These are phyloP conservation scores for Parietaria judaica DNA, from an alignment of 306 rosid species.

Conservation along the genomic window DNA sequence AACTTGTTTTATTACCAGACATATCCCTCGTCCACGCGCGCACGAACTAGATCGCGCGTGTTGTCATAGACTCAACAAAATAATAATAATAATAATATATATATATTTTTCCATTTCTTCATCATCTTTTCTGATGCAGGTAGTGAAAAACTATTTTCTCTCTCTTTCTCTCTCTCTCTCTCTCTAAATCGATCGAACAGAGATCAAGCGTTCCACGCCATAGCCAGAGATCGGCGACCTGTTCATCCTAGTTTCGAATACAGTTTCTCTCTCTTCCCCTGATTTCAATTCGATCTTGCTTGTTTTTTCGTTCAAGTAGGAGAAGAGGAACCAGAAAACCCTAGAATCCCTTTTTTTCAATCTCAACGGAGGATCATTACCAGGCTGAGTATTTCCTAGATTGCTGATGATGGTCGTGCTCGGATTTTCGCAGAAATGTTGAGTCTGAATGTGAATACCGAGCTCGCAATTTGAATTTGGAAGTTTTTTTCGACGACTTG, in stretches of 20 bases:
- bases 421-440: conserved; percentile 23
- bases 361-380: conserved; percentile 9
- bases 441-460: conserved; percentile 22
- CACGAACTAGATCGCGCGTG: no score
- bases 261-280: conserved; percentile 10
- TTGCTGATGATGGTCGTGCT: conserved; percentile 14
- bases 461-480: conserved; percentile 17
- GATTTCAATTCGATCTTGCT: conserved; percentile 36
- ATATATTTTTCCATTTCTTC: neutral
- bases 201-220: conserved; percentile 7
- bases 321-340: conserved; percentile 31
- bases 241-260: conserved; percentile 9
- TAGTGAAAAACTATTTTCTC: conserved; percentile 1
- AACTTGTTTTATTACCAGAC: no score
- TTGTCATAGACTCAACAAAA: no score
- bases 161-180: conserved; percentile 8
- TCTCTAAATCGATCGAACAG: conserved; percentile 28
- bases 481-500: conserved; percentile 9
- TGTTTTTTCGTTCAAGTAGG: conserved; percentile 16
- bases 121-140: conserved; percentile 14
- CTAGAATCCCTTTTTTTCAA: conserved; percentile 15
- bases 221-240: conserved; percentile 15
- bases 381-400: conserved; percentile 20
- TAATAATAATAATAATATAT: no score
- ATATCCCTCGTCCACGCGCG: no score